Base-by-base conservation (phyloP, 2,329 filamentous ascomycete genomes). In the Plectosphaerella plurivora region DNA sequence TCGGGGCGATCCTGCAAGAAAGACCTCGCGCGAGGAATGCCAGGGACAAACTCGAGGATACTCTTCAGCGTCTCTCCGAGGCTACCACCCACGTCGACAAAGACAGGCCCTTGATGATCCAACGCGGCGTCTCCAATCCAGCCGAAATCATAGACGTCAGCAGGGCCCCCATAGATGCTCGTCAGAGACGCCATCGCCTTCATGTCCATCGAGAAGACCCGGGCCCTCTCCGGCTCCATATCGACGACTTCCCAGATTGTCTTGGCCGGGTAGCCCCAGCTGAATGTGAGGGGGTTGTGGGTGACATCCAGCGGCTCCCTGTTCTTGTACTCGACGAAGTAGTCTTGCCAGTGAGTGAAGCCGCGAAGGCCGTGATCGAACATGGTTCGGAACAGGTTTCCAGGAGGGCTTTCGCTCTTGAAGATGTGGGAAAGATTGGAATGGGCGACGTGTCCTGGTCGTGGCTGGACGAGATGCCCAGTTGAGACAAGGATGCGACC, bases 261-360 rank as follows among this genome's bases (percentile, higher is more conserved):
- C 20, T 50, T 33, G 7, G 39, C 51, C 1, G 47, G 51, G 16
- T 22, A 5, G 1, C 46, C 51, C 46, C 51, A 52, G 20, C 33
- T 25, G 39, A 52, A 52, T 4, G 51, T 33, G 51, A 42, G 45
- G 11, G 51, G 51, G n/a, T 52, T 52, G 41, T 49, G 46, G 5
- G 46, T 48, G 3, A 49, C 45, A 11, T 45, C 51, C 0, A 36
- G n/a, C 3, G 51, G 51, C 8, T 52, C 51, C 8, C 4, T 39
- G 46, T 45, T 49, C 5, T 46, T 46, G 37, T 52, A 49, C 39
- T 18, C 45, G 36, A 46, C 20, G 25, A 55, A 55, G 42, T 55
- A 55, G 4, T 55, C 47, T 22, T 24, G 47, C 53, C 53, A 55
- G 46, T 53, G 53, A 9, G 53, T 42, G 37, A 47, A 52, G 9